A percentile compares a stretch with the other conserved stretches of the same genome.
phyloP scores from a whole-genome alignment of 1,284 basidiomycete species.

The Ustilago shanxiensis region DNA sequence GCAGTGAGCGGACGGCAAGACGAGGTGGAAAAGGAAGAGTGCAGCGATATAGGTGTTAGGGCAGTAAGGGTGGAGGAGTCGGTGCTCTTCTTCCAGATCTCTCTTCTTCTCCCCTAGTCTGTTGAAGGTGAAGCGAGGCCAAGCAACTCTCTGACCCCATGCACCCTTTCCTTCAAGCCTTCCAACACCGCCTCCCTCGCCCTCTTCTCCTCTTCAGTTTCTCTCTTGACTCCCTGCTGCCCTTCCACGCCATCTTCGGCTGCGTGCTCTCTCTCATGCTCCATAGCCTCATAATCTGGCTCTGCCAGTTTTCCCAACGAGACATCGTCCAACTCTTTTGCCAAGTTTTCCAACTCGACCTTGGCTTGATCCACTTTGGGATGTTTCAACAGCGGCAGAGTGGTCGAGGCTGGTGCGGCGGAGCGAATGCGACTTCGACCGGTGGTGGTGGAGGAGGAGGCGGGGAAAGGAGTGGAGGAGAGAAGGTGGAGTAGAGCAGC shows the following conservation, averaged over 20 bases:
- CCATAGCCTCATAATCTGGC: conserved; percentile 54
- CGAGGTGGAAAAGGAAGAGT: neutral
- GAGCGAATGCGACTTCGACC: neutral
- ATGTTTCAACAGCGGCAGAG: conserved; percentile 15
- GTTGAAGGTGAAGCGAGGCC: conserved; percentile 4
- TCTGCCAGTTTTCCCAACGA: conserved; percentile 29
- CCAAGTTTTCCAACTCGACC: conserved; percentile 14
- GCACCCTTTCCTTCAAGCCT: conserved; percentile 14
- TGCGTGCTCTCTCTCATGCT: conserved; percentile 55
- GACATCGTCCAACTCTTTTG: conserved; percentile 23
- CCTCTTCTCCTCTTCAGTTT: conserved; percentile 15
- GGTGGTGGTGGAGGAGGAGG: neutral
- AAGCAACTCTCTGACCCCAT: conserved; percentile 13
- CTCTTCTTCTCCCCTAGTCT: neutral
- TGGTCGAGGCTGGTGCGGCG: neutral
- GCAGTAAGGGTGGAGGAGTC: conserved; percentile 14
- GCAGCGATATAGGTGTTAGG: too few relatives aligned
- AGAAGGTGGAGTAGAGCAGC: conserved; percentile 74
- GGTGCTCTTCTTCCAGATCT: conserved; percentile 8
- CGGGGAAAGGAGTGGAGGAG: neutral
- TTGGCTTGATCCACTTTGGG: conserved; percentile 19
- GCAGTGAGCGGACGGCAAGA: too few relatives aligned
- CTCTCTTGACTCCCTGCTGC: conserved; percentile 1
- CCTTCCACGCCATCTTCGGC: conserved; percentile 1
- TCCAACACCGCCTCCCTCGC: conserved; percentile 17